Percentiles rank a stretch among this genome's conserved stretches.
These are phyloP conservation scores for Globisporangium recalcitrans DNA, from an alignment of 352 stramenopile species.

Conservation along the genomic window DNA sequence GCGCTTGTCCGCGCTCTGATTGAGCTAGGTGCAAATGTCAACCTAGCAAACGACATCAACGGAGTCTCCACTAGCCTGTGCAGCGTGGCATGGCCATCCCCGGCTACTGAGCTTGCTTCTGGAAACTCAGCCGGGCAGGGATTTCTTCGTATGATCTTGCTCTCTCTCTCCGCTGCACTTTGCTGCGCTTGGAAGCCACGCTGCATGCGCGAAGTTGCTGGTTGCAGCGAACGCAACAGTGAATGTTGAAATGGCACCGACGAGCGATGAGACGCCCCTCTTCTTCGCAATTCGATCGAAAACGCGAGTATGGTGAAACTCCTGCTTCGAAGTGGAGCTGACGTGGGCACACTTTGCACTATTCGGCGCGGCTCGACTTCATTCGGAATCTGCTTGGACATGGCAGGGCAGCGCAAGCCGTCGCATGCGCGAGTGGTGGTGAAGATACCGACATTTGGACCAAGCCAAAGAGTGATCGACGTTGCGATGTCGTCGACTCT, in stretches of 20 bases:
- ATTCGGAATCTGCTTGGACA: constrained; percentile 28
- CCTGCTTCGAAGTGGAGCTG: constrained; percentile 34
- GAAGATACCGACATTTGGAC: neutral
- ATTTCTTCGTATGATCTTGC: constrained; percentile 29
- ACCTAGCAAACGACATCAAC: constrained; percentile 40
- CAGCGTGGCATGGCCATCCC: constrained; percentile 44
- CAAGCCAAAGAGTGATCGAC: constrained; percentile 14
- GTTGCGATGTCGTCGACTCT: neutral
- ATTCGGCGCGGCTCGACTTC: constrained; percentile 32
- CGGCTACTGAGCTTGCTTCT: constrained; percentile 44
- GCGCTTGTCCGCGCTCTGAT: constrained; percentile 41
- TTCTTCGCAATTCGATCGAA: constrained; percentile 60
- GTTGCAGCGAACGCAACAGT: constrained; percentile 29
- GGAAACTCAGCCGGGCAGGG: constrained; percentile 34
- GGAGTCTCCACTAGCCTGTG: constrained; percentile 45
- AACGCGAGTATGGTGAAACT: constrained; percentile 42
- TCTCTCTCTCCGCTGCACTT: constrained; percentile 62
- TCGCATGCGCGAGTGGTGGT: neutral
- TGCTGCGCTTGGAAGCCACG: constrained; percentile 33
- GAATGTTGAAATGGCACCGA: constrained; percentile 31
- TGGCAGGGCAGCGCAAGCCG: constrained; percentile 7
- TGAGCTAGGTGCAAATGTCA: constrained; percentile 47
- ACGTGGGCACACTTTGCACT: constrained; percentile 36
- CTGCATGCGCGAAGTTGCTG: constrained; percentile 39
- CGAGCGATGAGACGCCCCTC: constrained; percentile 40